phyloP scores from a whole-genome alignment of 768 basidiomycete genomes.

The Hericium rajendrae region DNA sequence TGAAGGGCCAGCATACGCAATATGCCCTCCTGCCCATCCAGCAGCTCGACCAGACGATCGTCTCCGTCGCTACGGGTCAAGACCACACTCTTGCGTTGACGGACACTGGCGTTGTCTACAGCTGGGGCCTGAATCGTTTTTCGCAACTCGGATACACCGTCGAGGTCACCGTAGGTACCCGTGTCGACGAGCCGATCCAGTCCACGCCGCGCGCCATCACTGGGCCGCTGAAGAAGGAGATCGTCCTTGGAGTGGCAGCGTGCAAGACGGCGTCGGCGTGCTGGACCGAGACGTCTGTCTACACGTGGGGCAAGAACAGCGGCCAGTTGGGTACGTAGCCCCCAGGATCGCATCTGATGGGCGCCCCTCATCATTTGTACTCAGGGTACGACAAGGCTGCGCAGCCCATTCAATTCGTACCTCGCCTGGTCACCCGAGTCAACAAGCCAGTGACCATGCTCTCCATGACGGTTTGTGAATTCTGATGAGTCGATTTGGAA shows the following conservation, averaged over 20 bases:
- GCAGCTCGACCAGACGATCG: conserved; percentile 46
- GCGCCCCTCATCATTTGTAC: neutral
- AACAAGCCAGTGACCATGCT: conserved; percentile 61
- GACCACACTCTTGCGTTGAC: conserved; percentile 91
- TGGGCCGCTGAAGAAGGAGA: conserved; percentile 68
- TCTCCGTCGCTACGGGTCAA: conserved; percentile 76
- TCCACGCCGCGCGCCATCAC: conserved; percentile 62
- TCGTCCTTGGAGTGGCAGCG: conserved; percentile 75
- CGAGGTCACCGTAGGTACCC: conserved; percentile 48
- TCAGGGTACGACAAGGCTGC: conserved; percentile 69
- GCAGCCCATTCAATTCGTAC: conserved; percentile 66
- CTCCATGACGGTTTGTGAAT: conserved; percentile 54
- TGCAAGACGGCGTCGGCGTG: conserved; percentile 82
- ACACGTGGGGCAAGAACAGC: conserved; percentile 88
- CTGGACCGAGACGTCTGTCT: conserved; percentile 67
- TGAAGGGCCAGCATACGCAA: conserved; percentile 60
- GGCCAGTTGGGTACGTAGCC: conserved; percentile 72
- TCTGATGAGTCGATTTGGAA: neutral
- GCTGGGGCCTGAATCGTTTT: conserved; percentile 89
- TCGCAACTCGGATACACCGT: conserved; percentile 70
- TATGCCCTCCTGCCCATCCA: conserved; percentile 55
- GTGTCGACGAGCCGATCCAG: conserved; percentile 64
- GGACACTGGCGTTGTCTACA: conserved; percentile 69
- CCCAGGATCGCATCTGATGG: neutral
- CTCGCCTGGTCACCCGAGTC: conserved; percentile 75